Base-by-base conservation (phyloP, 805 yeast genomes). In the Metschnikowia cerradonensis region DNA sequence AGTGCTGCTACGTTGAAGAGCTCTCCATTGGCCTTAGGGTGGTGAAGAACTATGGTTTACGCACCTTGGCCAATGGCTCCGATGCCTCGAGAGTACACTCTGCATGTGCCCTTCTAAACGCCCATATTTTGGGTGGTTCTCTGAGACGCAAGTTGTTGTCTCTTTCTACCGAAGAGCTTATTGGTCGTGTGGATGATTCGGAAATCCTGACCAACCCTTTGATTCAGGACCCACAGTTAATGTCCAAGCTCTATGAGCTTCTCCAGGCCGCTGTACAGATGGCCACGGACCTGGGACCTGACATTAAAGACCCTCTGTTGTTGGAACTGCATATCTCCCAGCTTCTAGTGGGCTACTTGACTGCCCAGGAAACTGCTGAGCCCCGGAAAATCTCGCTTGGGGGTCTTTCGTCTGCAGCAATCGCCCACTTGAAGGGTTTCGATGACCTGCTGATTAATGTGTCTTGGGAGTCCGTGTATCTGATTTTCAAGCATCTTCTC, bases 111-210 rank as follows among this genome's bases (percentile, higher is more conserved):
- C 49, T 51, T 19, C 55, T 62, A 44, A 57, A 57, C 23, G 47
- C 48, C 7, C 48, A 59, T 19, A 53, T 66, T 17, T 50, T 65
- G 37, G 66, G 65, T 2, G 63, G 68, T 1, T 46, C 57, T 17
- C 40, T 23, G 30, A 36, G 52, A 32, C 54, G 50, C 6, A 44
- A 49, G n/a, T 51, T 63, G 3, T 6, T 33, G 19, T 45, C 38
- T n/a, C 34, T 54, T 39, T 49, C 52, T 17, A 63, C 69, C 3
- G 44, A 57, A 13, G 54, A 46, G 13, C 41, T 63, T 32, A 44
- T 64, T 5, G 51, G 49, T n/a, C 50, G 48, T 7, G 48, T 60
- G 20, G 65, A 63, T 31, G 37, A 41, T 20, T 49, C 45, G 3
- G 45, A 30, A 6, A 50, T 17, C 14, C 44, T 20, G 40, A 23